Conservation (phyloP, 306 rosid species). For the Ormosia emarginata region DNA sequence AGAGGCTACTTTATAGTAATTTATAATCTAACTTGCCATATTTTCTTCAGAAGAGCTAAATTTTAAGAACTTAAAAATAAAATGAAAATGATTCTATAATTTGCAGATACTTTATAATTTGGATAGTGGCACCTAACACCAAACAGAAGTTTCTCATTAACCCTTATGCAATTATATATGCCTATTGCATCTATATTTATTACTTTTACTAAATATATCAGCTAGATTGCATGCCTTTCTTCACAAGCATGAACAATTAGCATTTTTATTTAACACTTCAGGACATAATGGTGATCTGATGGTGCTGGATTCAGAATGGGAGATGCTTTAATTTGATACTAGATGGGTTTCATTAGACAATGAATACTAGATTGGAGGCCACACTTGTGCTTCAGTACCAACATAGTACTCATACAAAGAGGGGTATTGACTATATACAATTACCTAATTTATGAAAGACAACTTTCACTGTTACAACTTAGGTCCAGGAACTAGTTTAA, state of each 20-base stretch:
- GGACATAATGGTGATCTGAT: neutral
- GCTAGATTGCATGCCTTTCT: neutral
- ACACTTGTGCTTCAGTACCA: neutral
- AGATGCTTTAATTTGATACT: no score
- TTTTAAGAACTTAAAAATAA: neutral
- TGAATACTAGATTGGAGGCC: neutral
- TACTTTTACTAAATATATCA: neutral
- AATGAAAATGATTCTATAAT: neutral
- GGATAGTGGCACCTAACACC: neutral
- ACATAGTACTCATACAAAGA: no score
- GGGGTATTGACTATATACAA: neutral
- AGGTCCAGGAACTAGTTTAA: neutral
- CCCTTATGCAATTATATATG: neutral
- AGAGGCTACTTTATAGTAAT: neutral
- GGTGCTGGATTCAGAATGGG: no score
- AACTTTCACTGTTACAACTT: neutral
- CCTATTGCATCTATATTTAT: neutral
- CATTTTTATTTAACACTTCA: neutral
- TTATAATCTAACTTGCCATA: neutral
- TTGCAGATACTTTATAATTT: neutral
- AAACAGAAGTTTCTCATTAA: neutral
- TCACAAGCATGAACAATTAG: neutral
- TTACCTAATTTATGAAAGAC: neutral
- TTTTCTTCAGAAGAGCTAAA: neutral
- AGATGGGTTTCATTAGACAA: no score